Percentiles rank a stretch among this genome's conserved stretches.
These are phyloP conservation scores for Cercospora sojina DNA, from an alignment of 2,329 filamentous ascomycete genomes.

Conservation along the genomic window DNA sequence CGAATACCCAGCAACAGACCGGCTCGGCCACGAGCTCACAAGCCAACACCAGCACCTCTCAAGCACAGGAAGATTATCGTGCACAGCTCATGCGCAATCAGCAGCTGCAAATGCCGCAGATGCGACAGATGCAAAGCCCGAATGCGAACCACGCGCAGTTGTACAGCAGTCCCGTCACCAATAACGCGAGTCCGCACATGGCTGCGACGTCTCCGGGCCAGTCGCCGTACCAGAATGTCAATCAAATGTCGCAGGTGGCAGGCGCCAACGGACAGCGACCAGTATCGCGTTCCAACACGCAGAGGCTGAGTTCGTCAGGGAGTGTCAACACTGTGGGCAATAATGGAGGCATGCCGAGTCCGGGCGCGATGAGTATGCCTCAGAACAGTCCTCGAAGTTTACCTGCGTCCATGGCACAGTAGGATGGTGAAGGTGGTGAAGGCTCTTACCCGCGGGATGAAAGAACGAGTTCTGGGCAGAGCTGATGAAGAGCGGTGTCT, in stretches of 20 bases:
- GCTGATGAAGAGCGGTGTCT: neutral
- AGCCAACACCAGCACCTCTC: constrained; percentile 21
- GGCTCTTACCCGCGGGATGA: neutral
- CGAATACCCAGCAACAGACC: constrained; percentile 15
- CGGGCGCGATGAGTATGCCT: constrained; percentile 25
- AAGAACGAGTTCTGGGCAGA: neutral
- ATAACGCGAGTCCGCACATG: constrained; percentile 35
- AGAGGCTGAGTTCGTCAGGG: constrained; percentile 34
- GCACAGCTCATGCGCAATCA: constrained; percentile 36
- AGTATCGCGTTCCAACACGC: constrained; percentile 34
- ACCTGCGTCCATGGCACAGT: constrained; percentile 35
- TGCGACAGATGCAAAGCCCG: constrained; percentile 31
- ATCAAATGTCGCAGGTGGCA: constrained; percentile 22
- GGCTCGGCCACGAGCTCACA: constrained; percentile 23
- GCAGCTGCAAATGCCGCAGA: constrained; percentile 34
- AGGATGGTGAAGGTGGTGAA: neutral
- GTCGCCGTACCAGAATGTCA: constrained; percentile 27
- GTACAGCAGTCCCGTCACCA: constrained; percentile 33
- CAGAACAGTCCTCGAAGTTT: constrained; percentile 37
- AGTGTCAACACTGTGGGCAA: constrained; percentile 28
- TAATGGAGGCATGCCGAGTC: constrained; percentile 34
- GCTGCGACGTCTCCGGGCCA: constrained; percentile 26
- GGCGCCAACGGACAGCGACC: constrained; percentile 24
- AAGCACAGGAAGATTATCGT: constrained; percentile 30
- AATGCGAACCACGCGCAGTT: constrained; percentile 28